Conservation (phyloP, 192 early-diverging fungal species). For the Backusella morwellensis region DNA sequence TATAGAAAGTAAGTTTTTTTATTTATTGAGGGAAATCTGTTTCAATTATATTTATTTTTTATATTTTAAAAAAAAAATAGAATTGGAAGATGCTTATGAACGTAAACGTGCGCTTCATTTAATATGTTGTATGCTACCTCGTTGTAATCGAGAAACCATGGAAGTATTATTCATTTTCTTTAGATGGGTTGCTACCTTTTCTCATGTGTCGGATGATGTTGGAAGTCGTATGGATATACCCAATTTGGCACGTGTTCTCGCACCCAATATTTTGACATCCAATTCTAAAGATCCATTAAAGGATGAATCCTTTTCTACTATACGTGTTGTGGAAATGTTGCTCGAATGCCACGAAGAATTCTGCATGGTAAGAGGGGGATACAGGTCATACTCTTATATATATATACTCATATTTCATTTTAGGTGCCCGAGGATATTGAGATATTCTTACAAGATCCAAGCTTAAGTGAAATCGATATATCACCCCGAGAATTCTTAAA, state of each 20-base stretch:
- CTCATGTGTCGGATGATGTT: conserved; percentile 63
- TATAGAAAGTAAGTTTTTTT: conserved; percentile 59
- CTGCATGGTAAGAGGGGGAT: conserved; percentile 51
- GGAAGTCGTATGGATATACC: conserved; percentile 92
- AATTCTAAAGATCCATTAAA: conserved; percentile 80
- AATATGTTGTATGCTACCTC: conserved; percentile 81
- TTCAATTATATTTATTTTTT: background rate
- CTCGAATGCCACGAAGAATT: conserved; percentile 61
- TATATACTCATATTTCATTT: background rate
- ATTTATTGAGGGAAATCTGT: background rate
- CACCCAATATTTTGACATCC: conserved; percentile 90
- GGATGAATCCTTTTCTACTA: conserved; percentile 72
- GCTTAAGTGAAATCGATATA: conserved; percentile 22
- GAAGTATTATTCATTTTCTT: conserved; percentile 87
- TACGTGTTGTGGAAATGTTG: conserved; percentile 64
- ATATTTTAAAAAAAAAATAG: conserved; percentile 20
- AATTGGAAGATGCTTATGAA: conserved; percentile 45
- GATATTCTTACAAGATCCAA: conserved; percentile 25
- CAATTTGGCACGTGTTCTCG: conserved; percentile 91
- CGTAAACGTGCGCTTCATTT: conserved; percentile 76
- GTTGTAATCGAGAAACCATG: conserved; percentile 87
- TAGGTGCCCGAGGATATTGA: conserved; percentile 26
- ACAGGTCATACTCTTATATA: background rate
- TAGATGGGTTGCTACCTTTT: conserved; percentile 78
- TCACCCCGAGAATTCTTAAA: conserved; percentile 26